phyloP scores from a whole-genome alignment of 177 flowering plant genomes.

The Vitis hybrid region DNA sequence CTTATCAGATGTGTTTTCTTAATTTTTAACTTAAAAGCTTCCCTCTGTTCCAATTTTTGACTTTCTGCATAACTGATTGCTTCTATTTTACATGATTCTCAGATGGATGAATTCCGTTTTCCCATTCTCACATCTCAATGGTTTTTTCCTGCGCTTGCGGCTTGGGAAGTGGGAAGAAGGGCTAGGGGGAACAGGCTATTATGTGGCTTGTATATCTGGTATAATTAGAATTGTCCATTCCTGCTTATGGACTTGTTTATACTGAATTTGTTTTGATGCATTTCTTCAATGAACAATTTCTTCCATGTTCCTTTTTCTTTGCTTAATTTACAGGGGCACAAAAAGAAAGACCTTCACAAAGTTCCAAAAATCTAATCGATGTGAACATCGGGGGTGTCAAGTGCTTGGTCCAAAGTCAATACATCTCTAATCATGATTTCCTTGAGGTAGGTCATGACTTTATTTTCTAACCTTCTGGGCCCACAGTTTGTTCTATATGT shows the following conservation, averaged over 20 bases:
- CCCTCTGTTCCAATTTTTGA: too few species aligned
- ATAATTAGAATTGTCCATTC: constrained; percentile 8
- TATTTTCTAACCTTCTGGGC: not conserved
- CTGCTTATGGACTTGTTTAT: not conserved
- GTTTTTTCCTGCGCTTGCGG: constrained; percentile 67
- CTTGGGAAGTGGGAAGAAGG: constrained; percentile 65
- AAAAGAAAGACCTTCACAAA: constrained; percentile 23
- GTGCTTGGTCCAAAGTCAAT: constrained; percentile 58
- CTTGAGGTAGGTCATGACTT: constrained; percentile 52
- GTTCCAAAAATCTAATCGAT: constrained; percentile 29
- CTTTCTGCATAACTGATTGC: not conserved
- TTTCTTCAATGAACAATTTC: not conserved
- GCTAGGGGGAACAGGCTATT: constrained; percentile 61
- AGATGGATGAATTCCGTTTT: constrained; percentile 65
- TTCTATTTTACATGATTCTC: constrained; percentile 17
- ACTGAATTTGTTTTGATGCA: too few species aligned
- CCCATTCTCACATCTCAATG: constrained; percentile 44
- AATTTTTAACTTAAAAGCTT: too few species aligned
- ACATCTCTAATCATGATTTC: constrained; percentile 81
- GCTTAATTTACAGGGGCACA: constrained; percentile 34
- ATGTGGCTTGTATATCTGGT: constrained; percentile 70
- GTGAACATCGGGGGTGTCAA: constrained; percentile 63
- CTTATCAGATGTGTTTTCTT: too few species aligned
- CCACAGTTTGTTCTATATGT: not conserved
- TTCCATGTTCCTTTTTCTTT: not conserved